These are phyloP conservation scores for Aspergillus campestris DNA, from an alignment of 495 filamentous ascomycete species.

Conservation along the genomic window DNA sequence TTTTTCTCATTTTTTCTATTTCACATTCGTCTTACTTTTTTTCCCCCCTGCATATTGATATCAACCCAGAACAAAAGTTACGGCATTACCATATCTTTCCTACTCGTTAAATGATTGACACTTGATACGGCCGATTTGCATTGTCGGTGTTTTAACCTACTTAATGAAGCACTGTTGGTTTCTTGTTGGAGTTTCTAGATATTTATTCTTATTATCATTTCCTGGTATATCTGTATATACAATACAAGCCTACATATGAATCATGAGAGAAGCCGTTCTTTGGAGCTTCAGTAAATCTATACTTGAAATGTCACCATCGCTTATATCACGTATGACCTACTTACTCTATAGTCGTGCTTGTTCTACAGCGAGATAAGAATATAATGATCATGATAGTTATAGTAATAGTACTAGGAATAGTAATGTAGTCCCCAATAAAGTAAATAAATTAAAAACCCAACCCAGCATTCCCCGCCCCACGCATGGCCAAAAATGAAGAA, in stretches of 20 bases:
- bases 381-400: too few relatives aligned
- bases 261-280: too few relatives aligned
- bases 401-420: too few relatives aligned
- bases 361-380: too few relatives aligned
- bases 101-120: constrained; percentile 4
- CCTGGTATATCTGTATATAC: neutral
- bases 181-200: constrained; percentile 4
- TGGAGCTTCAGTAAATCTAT: too few relatives aligned
- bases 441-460: neutral
- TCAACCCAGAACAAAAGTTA: too few relatives aligned
- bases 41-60: too few relatives aligned
- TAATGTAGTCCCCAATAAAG: neutral
- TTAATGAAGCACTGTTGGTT: constrained; percentile 1
- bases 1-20: neutral
- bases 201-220: constrained; percentile 5
- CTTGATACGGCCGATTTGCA: constrained; percentile 1
- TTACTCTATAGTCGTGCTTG: too few relatives aligned
- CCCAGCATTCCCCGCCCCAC: too few relatives aligned
- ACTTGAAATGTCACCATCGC: too few relatives aligned
- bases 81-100: neutral
- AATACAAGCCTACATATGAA: neutral
- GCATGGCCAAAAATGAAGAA: neutral
- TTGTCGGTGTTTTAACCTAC: too few relatives aligned
- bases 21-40: neutral
- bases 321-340: too few relatives aligned